Base-by-base conservation (phyloP, 306 rosid species). In the Inga oerstediana region DNA sequence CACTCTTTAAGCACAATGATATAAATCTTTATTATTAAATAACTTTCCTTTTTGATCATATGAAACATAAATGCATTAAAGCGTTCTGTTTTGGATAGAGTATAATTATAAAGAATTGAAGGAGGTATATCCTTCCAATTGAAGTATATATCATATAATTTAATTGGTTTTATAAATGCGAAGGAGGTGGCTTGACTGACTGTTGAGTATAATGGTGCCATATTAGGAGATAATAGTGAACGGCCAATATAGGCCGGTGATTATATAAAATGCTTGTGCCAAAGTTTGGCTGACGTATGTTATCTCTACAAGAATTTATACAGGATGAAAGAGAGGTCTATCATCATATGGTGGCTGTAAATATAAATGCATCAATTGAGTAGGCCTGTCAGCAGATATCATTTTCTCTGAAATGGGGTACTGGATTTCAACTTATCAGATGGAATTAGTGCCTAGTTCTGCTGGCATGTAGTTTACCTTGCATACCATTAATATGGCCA, bases 21-120 rank as follows among this genome's bases (percentile, higher is more conserved):
- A 16, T 45, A 17, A 79, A 64, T 86, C 51, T 52, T 79, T 66
- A 46, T 78, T 22, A 41, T 22, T 59, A 35, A 30, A 41, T 72
- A 30, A 73, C 80, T 65, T 84, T 72, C 11, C 56, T 69, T 89
- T 86, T 77, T 69, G 7, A 77, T 83, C 34, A 24, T 37, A 78
- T 61, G 37, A 13, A 59, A 77, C n/a, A 74, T 52, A 44, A 67
- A 70, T 46, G 64, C 70, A 54, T 76, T 41, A 76, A 54, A 56
- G 58, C 48, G 37, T 67, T 52, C 83, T 54, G 15, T 34, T 32
- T 14, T 81, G 64, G 72, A 72, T 73, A 80, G 72, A 73, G 8
- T 59, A 15, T 45, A 81, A 59, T 54, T 65, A 41, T 10, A 16
- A 56, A 70, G 44, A 39, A 37, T 79, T 67, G 11, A 76, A 58